phyloP scores from a whole-genome alignment of 2,329 filamentous ascomycete genomes.

The Trematosphaeria pertusa region DNA sequence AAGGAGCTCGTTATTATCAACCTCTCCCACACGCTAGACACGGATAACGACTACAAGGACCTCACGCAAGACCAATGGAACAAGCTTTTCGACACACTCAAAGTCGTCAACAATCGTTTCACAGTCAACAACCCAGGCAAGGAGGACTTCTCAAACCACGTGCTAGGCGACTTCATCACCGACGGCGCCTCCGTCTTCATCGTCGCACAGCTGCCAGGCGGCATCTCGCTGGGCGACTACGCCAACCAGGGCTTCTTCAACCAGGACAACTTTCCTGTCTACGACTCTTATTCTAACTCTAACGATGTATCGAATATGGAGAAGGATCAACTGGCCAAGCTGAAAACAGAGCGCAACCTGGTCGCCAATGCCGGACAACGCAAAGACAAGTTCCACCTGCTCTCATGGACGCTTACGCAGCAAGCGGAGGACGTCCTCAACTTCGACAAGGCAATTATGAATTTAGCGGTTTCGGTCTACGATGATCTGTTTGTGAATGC shows the following conservation, averaged over 20 bases:
- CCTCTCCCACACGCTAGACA: slow-evolving; percentile 55
- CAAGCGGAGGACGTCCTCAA: slow-evolving; percentile 42
- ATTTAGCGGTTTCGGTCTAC: slow-evolving; percentile 37
- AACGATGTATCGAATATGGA: slow-evolving; percentile 41
- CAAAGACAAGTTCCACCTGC: slow-evolving; percentile 44
- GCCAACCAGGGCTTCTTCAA: slow-evolving; percentile 46
- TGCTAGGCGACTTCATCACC: slow-evolving; percentile 47
- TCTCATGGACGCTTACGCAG: slow-evolving; percentile 49
- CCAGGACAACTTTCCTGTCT: slow-evolving; percentile 41
- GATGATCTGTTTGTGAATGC: slow-evolving; percentile 41
- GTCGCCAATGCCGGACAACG: slow-evolving; percentile 24
- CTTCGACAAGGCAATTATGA: slow-evolving; percentile 43
- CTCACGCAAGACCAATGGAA: slow-evolving; percentile 51
- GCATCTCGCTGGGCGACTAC: slow-evolving; percentile 37
- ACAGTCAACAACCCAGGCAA: slow-evolving; percentile 28
- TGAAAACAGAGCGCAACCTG: slow-evolving; percentile 39
- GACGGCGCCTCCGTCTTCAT: slow-evolving; percentile 46
- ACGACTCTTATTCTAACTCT: slow-evolving; percentile 47
- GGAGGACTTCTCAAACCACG: slow-evolving; percentile 40
- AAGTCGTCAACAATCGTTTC: slow-evolving; percentile 51
- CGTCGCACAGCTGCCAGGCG: slow-evolving; percentile 38
- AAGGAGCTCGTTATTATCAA: slow-evolving; percentile 57
- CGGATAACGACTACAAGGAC: slow-evolving; percentile 46
- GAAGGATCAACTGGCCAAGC: slow-evolving; percentile 47
- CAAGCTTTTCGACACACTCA: slow-evolving; percentile 53